A percentile compares a stretch with the other conserved stretches of the same genome.
phyloP scores from a whole-genome alignment of 108 stramenopile species.

The Pseudonitzschia pungens region DNA sequence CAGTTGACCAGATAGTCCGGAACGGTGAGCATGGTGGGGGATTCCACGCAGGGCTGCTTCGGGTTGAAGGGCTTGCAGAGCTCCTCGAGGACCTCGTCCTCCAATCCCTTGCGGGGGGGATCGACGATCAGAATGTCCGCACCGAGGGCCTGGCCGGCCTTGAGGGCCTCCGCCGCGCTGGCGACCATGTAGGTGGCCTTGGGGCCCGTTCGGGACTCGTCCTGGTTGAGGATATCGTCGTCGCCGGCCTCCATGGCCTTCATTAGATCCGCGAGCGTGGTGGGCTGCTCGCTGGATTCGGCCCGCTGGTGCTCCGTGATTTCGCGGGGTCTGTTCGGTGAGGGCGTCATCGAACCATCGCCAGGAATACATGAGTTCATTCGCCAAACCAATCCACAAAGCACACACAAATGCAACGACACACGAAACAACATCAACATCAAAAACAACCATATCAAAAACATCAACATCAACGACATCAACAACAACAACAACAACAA shows the following conservation, averaged over 20 bases:
- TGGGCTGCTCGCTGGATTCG: not conserved
- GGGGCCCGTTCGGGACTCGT: constrained; percentile 18
- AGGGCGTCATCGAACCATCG: not conserved
- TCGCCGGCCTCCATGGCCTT: constrained; percentile 37
- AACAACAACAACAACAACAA: not conserved
- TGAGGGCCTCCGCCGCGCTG: constrained; percentile 77
- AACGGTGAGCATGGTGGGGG: constrained; percentile 42
- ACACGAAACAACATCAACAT: too few relatives aligned
- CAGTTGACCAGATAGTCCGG: constrained; percentile 65
- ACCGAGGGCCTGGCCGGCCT: constrained; percentile 80
- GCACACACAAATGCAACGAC: too few relatives aligned
- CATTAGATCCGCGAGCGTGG: constrained; percentile 38
- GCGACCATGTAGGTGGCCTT: constrained; percentile 65
- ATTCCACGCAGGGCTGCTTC: constrained; percentile 69
- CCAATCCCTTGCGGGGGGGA: constrained; percentile 92
- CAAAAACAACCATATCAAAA: too few relatives aligned
- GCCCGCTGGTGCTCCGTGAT: constrained; percentile 5
- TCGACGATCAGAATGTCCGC: constrained; percentile 93
- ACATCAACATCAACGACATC: not conserved
- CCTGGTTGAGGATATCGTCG: constrained; percentile 12
- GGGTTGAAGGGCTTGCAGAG: constrained; percentile 71
- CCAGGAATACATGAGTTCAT: not conserved
- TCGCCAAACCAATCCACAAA: too few relatives aligned
- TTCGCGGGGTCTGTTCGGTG: constrained; percentile 2
- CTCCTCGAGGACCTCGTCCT: constrained; percentile 78